Evolutionary conservation across 345 rosid genomes (phyloP).

Genomic region (Streptanthus diversifolius): DNA sequence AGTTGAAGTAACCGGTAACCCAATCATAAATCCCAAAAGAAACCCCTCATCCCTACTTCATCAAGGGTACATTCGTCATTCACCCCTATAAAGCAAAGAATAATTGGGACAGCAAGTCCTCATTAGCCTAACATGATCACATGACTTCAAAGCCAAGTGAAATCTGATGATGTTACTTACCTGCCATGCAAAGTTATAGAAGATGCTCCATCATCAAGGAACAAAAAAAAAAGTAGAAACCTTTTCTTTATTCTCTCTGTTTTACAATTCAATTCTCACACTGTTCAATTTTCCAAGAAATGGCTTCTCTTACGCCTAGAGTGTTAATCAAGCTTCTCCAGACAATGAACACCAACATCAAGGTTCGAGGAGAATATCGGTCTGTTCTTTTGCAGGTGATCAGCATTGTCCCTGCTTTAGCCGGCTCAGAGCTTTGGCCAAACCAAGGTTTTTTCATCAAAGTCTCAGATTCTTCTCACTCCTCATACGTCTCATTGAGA

Average conservation of each 20-base stretch:
- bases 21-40: slow-evolving; percentile 10
- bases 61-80: slow-evolving; percentile 33
- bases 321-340: slow-evolving; percentile 83
- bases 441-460: slow-evolving; percentile 90
- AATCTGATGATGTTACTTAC: slow-evolving; percentile 53
- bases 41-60: background rate
- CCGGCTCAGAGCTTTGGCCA: slow-evolving; percentile 90
- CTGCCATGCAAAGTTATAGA: slow-evolving; percentile 54
- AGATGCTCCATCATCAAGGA: slow-evolving; percentile 28
- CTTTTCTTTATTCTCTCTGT: background rate
- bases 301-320: slow-evolving; percentile 86
- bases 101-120: slow-evolving; percentile 7
- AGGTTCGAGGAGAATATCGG: slow-evolving; percentile 73
- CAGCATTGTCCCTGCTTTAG: slow-evolving; percentile 84
- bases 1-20: slow-evolving; percentile 29
- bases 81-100: background rate
- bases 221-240: background rate
- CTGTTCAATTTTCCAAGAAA: slow-evolving; percentile 26
- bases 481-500: slow-evolving; percentile 69
- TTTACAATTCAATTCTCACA: slow-evolving; percentile 6
- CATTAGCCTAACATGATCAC: slow-evolving; percentile 26
- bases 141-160: slow-evolving; percentile 77
- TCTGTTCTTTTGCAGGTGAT: slow-evolving; percentile 85
- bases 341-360: slow-evolving; percentile 60
- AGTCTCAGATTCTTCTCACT: slow-evolving; percentile 89